Conservation (phyloP, 2,329 filamentous ascomycete species). For the Ophiocordyceps australis region DNA sequence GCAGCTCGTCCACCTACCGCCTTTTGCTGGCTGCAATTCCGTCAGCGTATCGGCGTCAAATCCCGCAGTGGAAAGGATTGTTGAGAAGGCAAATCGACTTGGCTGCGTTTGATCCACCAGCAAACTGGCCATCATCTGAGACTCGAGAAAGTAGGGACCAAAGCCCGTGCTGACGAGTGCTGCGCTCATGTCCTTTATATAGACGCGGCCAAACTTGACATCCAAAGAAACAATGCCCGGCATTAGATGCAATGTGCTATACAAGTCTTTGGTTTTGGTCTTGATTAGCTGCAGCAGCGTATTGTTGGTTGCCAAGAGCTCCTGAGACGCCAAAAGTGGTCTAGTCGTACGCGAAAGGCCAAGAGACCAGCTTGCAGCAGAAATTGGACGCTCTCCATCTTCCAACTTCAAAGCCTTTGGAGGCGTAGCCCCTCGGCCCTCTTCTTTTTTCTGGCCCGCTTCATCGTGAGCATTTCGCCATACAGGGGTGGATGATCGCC, state of each 20-base stretch:
- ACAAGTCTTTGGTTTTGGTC: conserved; percentile 3
- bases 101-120: conserved; percentile 2
- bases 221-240: conserved; percentile 9
- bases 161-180: conserved; percentile 5
- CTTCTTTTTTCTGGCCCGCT: conserved; percentile 2
- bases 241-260: conserved; percentile 5
- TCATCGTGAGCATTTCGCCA: too few species aligned
- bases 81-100: conserved; percentile 8
- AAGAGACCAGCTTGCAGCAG: too few species aligned
- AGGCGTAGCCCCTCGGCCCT: too few species aligned
- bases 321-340: too few species aligned
- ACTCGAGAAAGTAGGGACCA: conserved; percentile 5
- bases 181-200: conserved; percentile 6
- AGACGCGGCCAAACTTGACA: conserved; percentile 11
- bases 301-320: too few species aligned
- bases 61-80: conserved; percentile 9
- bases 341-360: too few species aligned
- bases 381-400: too few species aligned
- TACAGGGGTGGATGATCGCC: too few species aligned
- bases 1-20: conserved; percentile 5
- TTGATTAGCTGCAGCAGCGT: conserved; percentile 4
- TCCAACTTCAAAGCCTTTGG: too few species aligned
- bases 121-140: conserved; percentile 2
- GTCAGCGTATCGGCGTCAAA: conserved; percentile 8
- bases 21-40: conserved; percentile 2